Conservation (phyloP, 1,284 basidiomycete genomes). For the Trichosporon faecale region DNA sequence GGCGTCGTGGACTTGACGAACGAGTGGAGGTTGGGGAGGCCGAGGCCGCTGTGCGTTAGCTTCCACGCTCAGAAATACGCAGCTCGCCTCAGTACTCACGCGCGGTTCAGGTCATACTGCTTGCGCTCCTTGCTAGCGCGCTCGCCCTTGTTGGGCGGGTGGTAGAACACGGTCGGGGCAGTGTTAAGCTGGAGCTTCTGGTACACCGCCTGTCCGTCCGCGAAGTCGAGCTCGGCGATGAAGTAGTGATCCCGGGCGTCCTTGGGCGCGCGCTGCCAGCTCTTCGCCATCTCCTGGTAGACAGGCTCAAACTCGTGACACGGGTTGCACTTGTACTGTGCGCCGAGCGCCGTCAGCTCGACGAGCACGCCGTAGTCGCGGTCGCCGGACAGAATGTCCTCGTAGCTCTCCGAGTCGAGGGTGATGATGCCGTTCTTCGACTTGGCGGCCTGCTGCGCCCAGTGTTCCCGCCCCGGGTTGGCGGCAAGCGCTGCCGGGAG, state of each 20-base stretch:
- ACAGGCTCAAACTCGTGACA: constrained; percentile 72
- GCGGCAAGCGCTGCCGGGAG: constrained; percentile 30
- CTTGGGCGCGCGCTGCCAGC: constrained; percentile 66
- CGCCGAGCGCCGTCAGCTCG: constrained; percentile 78
- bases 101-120: constrained; percentile 68
- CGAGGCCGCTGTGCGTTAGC: constrained; percentile 65
- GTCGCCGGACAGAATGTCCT: constrained; percentile 61
- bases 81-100: constrained; percentile 54
- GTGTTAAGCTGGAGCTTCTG: constrained; percentile 67
- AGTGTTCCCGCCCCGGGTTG: constrained; percentile 30
- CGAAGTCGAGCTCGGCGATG: constrained; percentile 87
- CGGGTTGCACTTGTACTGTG: constrained; percentile 62
- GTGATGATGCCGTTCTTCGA: constrained; percentile 71
- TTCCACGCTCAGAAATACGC: background rate
- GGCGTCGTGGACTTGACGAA: constrained; percentile 67
- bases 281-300: constrained; percentile 71
- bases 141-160: constrained; percentile 68
- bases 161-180: constrained; percentile 78
- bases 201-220: constrained; percentile 69
- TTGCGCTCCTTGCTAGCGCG: constrained; percentile 58
- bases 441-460: constrained; percentile 61
- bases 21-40: constrained; percentile 68
- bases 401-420: constrained; percentile 70
- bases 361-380: constrained; percentile 80
- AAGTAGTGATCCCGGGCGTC: constrained; percentile 73